phyloP scores from a whole-genome alignment of 2,329 filamentous ascomycete genomes.

The Hymenoscyphus repandus region DNA sequence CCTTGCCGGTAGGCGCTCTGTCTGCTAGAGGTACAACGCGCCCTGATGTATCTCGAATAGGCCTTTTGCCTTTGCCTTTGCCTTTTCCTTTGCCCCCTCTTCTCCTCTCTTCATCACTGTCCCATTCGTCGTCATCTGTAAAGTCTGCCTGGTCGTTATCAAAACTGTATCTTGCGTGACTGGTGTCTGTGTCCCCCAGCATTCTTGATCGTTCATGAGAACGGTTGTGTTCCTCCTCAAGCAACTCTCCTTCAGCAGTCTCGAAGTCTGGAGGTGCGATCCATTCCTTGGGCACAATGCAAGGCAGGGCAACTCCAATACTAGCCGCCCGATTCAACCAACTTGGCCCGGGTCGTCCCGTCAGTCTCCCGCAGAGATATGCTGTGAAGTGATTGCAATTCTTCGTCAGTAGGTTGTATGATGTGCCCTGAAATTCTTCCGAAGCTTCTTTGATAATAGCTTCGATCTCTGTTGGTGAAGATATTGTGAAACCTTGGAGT shows the following conservation, averaged over 20 bases:
- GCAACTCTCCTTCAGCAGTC: slow-evolving; percentile 62
- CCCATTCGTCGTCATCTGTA: slow-evolving; percentile 35
- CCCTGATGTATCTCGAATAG: slow-evolving; percentile 45
- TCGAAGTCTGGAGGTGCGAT: slow-evolving; percentile 73
- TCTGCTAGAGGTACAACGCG: slow-evolving; percentile 48
- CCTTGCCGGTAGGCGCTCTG: slow-evolving; percentile 38
- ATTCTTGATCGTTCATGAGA: slow-evolving; percentile 53
- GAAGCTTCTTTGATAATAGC: slow-evolving; percentile 63
- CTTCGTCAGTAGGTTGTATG: slow-evolving; percentile 74
- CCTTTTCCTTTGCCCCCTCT: slow-evolving; percentile 31
- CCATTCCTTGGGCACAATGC: slow-evolving; percentile 78
- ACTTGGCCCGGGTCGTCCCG: slow-evolving; percentile 60
- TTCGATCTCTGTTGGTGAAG: slow-evolving; percentile 64
- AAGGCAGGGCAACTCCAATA: slow-evolving; percentile 75
- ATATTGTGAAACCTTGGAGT: slow-evolving; percentile 73
- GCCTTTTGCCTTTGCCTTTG: slow-evolving; percentile 32
- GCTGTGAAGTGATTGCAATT: slow-evolving; percentile 90
- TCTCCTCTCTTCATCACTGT: slow-evolving; percentile 42
- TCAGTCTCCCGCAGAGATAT: slow-evolving; percentile 68
- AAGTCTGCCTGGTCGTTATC: slow-evolving; percentile 16
- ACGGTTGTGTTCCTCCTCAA: slow-evolving; percentile 43
- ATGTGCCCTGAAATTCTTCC: slow-evolving; percentile 66
- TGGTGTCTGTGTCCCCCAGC: slow-evolving; percentile 38
- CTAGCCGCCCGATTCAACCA: slow-evolving; percentile 84
- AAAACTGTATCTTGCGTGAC: slow-evolving; percentile 25